Conservation (phyloP, 176 grass and related monocot genomes). For the Ananas comosus region DNA sequence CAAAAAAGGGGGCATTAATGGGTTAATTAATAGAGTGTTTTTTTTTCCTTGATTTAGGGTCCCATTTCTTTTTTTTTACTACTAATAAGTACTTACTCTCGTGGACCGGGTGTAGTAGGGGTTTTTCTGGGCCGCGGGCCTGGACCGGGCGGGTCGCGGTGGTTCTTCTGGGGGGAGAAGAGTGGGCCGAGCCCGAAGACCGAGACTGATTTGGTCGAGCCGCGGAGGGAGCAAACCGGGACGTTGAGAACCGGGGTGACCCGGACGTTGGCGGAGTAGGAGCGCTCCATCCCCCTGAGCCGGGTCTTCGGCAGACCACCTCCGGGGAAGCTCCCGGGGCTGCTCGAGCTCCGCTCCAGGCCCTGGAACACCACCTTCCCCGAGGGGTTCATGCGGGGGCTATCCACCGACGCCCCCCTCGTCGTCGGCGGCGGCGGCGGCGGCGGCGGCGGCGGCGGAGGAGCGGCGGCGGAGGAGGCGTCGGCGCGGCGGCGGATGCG, state of each 20-base stretch:
- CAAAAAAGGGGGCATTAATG: conserved; percentile 48
- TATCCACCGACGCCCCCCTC: conserved; percentile 8
- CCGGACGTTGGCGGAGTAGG: conserved; percentile 71
- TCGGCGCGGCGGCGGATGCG: conserved; percentile 17
- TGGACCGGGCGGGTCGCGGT: no score
- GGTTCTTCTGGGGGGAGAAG: conserved; percentile 74
- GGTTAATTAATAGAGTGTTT: conserved; percentile 37
- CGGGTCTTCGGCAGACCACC: conserved; percentile 33
- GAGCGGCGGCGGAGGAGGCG: conserved; percentile 12
- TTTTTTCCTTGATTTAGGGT: neutral
- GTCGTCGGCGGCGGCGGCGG: neutral
- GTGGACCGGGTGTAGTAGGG: neutral
- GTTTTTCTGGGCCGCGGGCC: conserved; percentile 18
- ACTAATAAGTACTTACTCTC: neutral
- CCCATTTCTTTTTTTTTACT: no score
- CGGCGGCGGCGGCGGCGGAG: conserved; percentile 13
- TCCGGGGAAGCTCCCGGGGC: conserved; percentile 62
- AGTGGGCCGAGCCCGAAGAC: conserved; percentile 56
- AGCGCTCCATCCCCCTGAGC: conserved; percentile 64
- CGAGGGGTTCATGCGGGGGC: conserved; percentile 76
- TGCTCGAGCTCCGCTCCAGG: conserved; percentile 82
- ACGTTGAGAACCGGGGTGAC: conserved; percentile 79
- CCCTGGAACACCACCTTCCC: conserved; percentile 95
- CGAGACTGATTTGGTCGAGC: conserved; percentile 34
- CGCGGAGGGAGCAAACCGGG: conserved; percentile 65